Evolutionary conservation across 768 basidiomycete genomes (phyloP).

Genomic region (Russula ochroleuca): DNA sequence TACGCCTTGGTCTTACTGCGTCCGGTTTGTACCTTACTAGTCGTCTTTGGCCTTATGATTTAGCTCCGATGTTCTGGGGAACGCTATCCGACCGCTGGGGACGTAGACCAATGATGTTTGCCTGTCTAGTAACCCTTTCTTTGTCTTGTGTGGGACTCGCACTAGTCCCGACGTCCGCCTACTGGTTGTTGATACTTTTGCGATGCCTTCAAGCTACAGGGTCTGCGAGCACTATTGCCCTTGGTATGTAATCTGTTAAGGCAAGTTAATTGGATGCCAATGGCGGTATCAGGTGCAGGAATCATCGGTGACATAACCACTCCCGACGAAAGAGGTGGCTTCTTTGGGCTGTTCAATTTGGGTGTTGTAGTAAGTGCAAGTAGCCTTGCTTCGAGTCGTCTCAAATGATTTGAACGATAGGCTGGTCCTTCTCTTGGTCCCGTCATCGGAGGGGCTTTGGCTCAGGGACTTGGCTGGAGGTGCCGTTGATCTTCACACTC

Average conservation of each 20-base stretch:
- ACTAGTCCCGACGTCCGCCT: slow-evolving; percentile 51
- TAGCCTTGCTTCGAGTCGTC: neutral
- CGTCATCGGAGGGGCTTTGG: slow-evolving; percentile 46
- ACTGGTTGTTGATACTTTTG: slow-evolving; percentile 78
- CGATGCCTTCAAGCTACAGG: slow-evolving; percentile 77
- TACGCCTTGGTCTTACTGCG: slow-evolving; percentile 32
- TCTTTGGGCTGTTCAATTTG: slow-evolving; percentile 60
- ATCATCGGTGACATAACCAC: slow-evolving; percentile 75
- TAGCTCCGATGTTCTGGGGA: slow-evolving; percentile 58
- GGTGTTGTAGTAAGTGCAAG: slow-evolving; percentile 54
- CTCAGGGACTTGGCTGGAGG: slow-evolving; percentile 35
- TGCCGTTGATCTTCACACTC: slow-evolving; percentile 9
- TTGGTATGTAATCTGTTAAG: slow-evolving; percentile 41
- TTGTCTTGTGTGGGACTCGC: slow-evolving; percentile 65
- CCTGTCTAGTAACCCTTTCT: slow-evolving; percentile 59
- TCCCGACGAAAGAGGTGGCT: slow-evolving; percentile 68
- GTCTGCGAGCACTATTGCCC: slow-evolving; percentile 71
- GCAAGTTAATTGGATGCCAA: neutral
- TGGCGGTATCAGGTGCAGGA: slow-evolving; percentile 51
- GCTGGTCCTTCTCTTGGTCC: slow-evolving; percentile 40
- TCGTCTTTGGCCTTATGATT: neutral
- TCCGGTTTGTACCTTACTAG: neutral
- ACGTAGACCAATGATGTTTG: slow-evolving; percentile 57
- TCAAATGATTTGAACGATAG: slow-evolving; percentile 17
- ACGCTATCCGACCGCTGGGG: slow-evolving; percentile 64